phyloP scores from a whole-genome alignment of 139 green algal genomes.

The Zygnema cylindricum region DNA sequence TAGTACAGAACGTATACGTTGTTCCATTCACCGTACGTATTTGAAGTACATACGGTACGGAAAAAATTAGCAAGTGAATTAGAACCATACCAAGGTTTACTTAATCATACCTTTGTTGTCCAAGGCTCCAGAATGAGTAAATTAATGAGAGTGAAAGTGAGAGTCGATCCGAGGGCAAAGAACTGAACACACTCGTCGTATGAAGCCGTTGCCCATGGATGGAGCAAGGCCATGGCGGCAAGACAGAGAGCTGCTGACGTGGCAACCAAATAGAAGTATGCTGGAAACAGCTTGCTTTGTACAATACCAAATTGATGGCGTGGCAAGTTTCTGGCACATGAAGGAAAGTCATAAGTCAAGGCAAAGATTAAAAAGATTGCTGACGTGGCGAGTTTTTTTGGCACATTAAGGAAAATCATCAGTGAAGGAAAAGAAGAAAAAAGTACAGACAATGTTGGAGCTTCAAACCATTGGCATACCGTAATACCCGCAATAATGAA shows the following conservation, averaged over 20 bases:
- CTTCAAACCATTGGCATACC: too few relatives aligned
- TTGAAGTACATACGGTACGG: too few relatives aligned
- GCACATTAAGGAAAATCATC: neutral
- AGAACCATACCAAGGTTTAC: too few relatives aligned
- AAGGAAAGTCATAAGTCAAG: neutral
- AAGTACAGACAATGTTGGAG: neutral
- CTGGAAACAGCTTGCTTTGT: conserved; percentile 54
- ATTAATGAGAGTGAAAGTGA: conserved; percentile 19
- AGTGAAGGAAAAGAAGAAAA: neutral
- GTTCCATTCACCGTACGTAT: too few relatives aligned
- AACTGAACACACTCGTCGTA: conserved; percentile 2
- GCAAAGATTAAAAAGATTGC: neutral
- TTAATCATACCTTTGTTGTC: conserved; percentile 49
- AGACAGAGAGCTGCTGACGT: neutral
- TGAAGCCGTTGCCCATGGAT: neutral
- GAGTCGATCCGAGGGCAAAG: neutral
- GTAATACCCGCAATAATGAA: too few relatives aligned
- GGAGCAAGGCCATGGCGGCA: conserved; percentile 2
- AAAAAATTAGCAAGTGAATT: too few relatives aligned
- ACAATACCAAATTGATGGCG: conserved; percentile 56
- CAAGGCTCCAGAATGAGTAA: conserved; percentile 37
- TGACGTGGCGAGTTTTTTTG: neutral
- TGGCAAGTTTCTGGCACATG: conserved; percentile 40
- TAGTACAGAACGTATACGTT: too few relatives aligned
- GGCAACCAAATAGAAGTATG: conserved; percentile 40